Base-by-base conservation (phyloP, 1,139 yeast genomes). In the Protomyces macrosporus region DNA sequence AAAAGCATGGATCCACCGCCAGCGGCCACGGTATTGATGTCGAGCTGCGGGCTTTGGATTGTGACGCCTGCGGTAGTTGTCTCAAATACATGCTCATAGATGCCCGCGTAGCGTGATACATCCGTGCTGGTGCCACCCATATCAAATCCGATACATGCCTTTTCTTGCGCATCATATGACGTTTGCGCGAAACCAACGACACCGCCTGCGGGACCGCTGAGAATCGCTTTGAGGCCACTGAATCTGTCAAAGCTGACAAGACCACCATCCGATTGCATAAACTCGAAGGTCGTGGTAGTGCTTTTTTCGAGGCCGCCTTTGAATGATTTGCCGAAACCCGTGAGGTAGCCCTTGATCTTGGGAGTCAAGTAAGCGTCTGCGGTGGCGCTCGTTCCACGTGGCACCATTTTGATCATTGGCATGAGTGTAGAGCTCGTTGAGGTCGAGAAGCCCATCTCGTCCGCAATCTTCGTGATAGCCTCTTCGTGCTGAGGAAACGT, bases 291-390 rank as follows among this genome's bases (percentile, higher is more conserved):
- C 23, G 23, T 23, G 50, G 79, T 74, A 6, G 78, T 40, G 4
- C 75, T 72, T 4, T 76, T 75, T 16, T 76, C 77, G 9, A 82
- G 72, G 1, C 84, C 84, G 48, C 84, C 82, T 54, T 75, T 75
- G 68, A 87, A 78, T 1, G 93, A 93, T 3, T 78, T 72, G 58
- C 84, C 82, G 70, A 88, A 86, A 23, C 84, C 82, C 40, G 78
- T 73, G 53, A 87, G 76, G 71, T 87, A 87, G 40, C 82, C 78
- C 65, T 82, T 78, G 57, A 87, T 84, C 58, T 84, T 87, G 1
- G 95, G 95, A 2, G 91, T 86, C 66, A 88, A 75, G 71, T 87
- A 87, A 0, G 93, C 89, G 74, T 88, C 93, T 0, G 88, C 90
- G 23, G 84, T 82, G 3, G 89, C 80, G 14, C 90, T 85, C 68